Conservation (phyloP, 78 protist species). For the Dictyostelium intermedium region DNA sequence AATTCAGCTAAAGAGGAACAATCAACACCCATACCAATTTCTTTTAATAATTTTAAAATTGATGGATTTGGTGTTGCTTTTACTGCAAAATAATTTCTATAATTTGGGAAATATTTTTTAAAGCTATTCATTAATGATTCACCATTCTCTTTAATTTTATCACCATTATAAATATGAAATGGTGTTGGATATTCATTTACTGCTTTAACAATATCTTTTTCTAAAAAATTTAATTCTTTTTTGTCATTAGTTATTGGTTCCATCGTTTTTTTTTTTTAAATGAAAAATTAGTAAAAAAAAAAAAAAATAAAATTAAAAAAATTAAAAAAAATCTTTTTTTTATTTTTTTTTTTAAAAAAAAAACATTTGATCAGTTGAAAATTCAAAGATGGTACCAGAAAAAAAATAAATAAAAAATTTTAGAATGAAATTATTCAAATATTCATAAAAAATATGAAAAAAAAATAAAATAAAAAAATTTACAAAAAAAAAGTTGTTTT, state of each 20-base stretch:
- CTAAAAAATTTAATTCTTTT: constrained; percentile 20
- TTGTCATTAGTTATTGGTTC: background rate
- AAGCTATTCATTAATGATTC: background rate
- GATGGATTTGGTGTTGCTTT: constrained; percentile 75
- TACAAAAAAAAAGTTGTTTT: too few relatives aligned
- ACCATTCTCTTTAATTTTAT: constrained; percentile 42
- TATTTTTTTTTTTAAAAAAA: background rate
- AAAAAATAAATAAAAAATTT: background rate
- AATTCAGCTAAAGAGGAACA: constrained; percentile 66
- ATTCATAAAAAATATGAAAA: background rate
- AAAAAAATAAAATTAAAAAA: background rate
- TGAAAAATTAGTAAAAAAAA: background rate
- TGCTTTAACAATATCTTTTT: constrained; percentile 18
- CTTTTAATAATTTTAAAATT: constrained; percentile 23
- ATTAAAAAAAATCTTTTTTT: background rate
- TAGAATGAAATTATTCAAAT: background rate
- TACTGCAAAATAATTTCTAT: constrained; percentile 63
- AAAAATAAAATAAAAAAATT: too few relatives aligned
- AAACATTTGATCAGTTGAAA: background rate
- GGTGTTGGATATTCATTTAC: constrained; percentile 21
- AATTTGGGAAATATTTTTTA: constrained; percentile 22
- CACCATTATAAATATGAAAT: constrained; percentile 66
- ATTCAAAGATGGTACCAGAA: background rate
- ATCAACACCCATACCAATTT: constrained; percentile 80
- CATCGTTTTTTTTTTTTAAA: background rate